Conservation (phyloP, 768 basidiomycete species). For the Suillus weaverae region DNA sequence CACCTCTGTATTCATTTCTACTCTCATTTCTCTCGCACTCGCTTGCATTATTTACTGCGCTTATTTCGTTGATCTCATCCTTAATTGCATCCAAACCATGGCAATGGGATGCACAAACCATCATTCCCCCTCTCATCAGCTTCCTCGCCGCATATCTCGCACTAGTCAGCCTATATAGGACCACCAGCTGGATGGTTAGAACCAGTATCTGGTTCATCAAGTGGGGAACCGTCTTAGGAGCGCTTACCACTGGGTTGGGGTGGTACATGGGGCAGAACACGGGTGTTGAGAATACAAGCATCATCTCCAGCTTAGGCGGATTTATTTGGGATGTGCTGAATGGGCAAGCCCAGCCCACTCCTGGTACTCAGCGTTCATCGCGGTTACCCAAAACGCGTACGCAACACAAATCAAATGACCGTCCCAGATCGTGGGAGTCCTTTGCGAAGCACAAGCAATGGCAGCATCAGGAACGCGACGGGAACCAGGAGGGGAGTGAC, state of each 20-base stretch:
- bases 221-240: slow-evolving; percentile 66
- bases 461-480: slow-evolving; percentile 42
- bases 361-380: slow-evolving; percentile 24
- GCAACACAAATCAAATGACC: slow-evolving; percentile 15
- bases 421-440: slow-evolving; percentile 63
- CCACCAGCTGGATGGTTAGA: slow-evolving; percentile 72
- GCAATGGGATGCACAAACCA: slow-evolving; percentile 65
- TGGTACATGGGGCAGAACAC: slow-evolving; percentile 51
- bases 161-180: slow-evolving; percentile 75
- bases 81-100: slow-evolving; percentile 51
- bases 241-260: slow-evolving; percentile 52
- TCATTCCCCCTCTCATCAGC: slow-evolving; percentile 74
- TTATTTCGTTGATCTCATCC: slow-evolving; percentile 48
- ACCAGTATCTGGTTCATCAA: slow-evolving; percentile 70
- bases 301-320: slow-evolving; percentile 41
- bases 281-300: slow-evolving; percentile 31
- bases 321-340: slow-evolving; percentile 45
- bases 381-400: slow-evolving; percentile 15
- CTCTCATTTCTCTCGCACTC: slow-evolving; percentile 52
- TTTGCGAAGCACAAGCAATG: slow-evolving; percentile 62
- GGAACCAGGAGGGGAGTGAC: slow-evolving; percentile 31
- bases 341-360: slow-evolving; percentile 33
- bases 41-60: slow-evolving; percentile 49
- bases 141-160: slow-evolving; percentile 74
- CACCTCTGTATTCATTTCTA: slow-evolving; percentile 52